Conservation (phyloP, 1,284 basidiomycete genomes). For the Pseudozyma sp. region DNA sequence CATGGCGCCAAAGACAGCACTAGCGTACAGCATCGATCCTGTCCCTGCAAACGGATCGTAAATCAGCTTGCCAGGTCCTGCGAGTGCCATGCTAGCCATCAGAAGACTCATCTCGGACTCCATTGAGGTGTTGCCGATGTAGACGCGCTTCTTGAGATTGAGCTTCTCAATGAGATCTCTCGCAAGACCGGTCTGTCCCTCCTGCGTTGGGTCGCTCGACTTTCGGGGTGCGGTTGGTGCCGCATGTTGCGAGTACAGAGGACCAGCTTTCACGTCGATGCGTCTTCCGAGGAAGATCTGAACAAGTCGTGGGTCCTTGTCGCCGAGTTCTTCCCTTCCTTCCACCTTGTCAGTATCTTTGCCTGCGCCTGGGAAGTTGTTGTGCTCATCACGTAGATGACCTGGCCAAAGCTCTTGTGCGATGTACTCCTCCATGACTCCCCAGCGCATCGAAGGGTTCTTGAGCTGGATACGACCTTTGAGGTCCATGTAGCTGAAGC, state of each 20-base stretch:
- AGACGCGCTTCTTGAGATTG: conserved; percentile 84
- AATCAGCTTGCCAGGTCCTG: conserved; percentile 85
- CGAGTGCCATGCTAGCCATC: conserved; percentile 94
- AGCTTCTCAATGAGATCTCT: conserved; percentile 68
- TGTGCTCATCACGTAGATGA: conserved; percentile 36
- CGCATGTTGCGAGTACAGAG: conserved; percentile 24
- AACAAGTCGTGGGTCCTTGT: conserved; percentile 55
- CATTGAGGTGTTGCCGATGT: conserved; percentile 98
- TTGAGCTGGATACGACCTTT: conserved; percentile 85
- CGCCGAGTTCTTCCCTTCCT: conserved; percentile 48
- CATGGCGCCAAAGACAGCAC: conserved; percentile 81
- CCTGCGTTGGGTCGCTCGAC: conserved; percentile 48
- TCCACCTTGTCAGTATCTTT: conserved; percentile 29
- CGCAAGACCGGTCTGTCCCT: conserved; percentile 50
- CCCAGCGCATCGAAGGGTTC: conserved; percentile 80
- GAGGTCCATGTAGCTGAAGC: conserved; percentile 87
- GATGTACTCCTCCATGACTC: conserved; percentile 89
- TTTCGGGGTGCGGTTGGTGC: conserved; percentile 25
- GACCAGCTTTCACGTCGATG: conserved; percentile 32
- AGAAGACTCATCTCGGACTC: conserved; percentile 92
- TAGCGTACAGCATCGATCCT: conserved; percentile 88
- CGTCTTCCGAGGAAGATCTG: conserved; percentile 59
- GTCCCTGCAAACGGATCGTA: conserved; percentile 98
- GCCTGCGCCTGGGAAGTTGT: conserved; percentile 39
- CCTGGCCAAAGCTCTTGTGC: conserved; percentile 40